Percentiles rank a stretch among this genome's conserved stretches.
Conservation (phyloP, 1,284 basidiomycete species). For the Trichosporon sp. region DNA sequence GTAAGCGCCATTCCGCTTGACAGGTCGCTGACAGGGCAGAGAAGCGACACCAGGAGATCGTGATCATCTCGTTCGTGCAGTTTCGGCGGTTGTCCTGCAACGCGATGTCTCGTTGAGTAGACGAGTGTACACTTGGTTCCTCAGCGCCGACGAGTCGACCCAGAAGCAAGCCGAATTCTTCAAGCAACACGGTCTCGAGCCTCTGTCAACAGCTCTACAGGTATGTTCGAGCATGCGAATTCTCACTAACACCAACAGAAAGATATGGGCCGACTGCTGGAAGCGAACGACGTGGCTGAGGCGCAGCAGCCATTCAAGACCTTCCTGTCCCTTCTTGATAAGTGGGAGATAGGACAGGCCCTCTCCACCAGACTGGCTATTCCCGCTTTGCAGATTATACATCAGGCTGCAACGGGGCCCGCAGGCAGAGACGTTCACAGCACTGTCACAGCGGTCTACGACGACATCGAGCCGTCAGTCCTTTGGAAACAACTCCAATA, state of each 20-base stretch:
- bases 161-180: constrained; percentile 68
- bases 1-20: constrained; percentile 33
- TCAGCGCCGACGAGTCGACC: constrained; percentile 71
- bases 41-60: constrained; percentile 59
- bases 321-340: constrained; percentile 89
- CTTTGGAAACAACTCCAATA: constrained; percentile 72
- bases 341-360: constrained; percentile 86
- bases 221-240: constrained; percentile 46
- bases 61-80: constrained; percentile 69
- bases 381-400: constrained; percentile 53
- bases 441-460: constrained; percentile 84
- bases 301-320: constrained; percentile 83
- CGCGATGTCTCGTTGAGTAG: constrained; percentile 90
- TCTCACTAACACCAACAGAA: constrained; percentile 47
- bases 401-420: constrained; percentile 8
- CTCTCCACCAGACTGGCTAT: constrained; percentile 73
- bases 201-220: constrained; percentile 64
- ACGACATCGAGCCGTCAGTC: constrained; percentile 82
- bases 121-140: constrained; percentile 85
- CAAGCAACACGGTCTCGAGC: constrained; percentile 60
- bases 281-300: constrained; percentile 64
- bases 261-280: constrained; percentile 60
- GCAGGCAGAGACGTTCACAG: constrained; percentile 53
- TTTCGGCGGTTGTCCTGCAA: constrained; percentile 75
- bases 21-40: constrained; percentile 16